Percentiles rank a stretch among this genome's conserved stretches.
Evolutionary conservation across 441 rosid species (phyloP).

Genomic region (Oxalis stricta): DNA sequence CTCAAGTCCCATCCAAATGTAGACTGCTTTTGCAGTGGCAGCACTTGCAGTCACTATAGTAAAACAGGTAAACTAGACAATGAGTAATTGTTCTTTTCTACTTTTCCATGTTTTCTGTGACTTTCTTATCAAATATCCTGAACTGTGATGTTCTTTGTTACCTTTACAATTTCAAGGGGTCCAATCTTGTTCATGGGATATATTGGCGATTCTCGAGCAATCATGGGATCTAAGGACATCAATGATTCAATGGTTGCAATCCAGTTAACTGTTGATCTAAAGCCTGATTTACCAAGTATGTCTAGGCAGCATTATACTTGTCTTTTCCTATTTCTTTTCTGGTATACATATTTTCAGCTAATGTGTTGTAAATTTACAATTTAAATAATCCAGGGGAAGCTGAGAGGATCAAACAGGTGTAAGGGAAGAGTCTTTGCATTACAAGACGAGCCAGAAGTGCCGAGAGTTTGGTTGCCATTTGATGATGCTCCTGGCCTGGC

Average conservation of each 20-base stretch:
- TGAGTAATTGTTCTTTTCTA: no score
- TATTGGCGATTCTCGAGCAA: conserved; percentile 92
- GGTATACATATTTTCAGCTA: no score
- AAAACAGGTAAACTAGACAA: no score
- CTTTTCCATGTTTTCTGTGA: background rate
- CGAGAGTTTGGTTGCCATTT: conserved; percentile 94
- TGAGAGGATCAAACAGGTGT: conserved; percentile 85
- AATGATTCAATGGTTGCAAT: conserved; percentile 65
- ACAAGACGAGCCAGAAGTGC: conserved; percentile 97
- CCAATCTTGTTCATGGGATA: conserved; percentile 83
- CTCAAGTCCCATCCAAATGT: conserved; percentile 71
- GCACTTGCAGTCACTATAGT: conserved; percentile 83
- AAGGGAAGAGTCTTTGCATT: conserved; percentile 92
- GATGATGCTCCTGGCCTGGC: conserved; percentile 98
- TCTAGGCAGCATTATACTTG: no score
- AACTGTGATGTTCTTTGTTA: conserved; percentile 5
- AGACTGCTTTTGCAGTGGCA: conserved; percentile 97
- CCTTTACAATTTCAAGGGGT: conserved; percentile 38
- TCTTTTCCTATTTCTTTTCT: no score
- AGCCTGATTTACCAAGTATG: conserved; percentile 94
- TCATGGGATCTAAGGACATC: conserved; percentile 72
- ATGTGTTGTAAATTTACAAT: no score
- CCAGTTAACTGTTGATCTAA: conserved; percentile 86
- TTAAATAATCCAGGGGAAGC: conserved; percentile 56
- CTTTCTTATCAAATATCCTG: conserved; percentile 2